These are phyloP conservation scores for Hsuehochloa calcarea DNA, from an alignment of 176 grass and related monocot species.

Conservation along the genomic window DNA sequence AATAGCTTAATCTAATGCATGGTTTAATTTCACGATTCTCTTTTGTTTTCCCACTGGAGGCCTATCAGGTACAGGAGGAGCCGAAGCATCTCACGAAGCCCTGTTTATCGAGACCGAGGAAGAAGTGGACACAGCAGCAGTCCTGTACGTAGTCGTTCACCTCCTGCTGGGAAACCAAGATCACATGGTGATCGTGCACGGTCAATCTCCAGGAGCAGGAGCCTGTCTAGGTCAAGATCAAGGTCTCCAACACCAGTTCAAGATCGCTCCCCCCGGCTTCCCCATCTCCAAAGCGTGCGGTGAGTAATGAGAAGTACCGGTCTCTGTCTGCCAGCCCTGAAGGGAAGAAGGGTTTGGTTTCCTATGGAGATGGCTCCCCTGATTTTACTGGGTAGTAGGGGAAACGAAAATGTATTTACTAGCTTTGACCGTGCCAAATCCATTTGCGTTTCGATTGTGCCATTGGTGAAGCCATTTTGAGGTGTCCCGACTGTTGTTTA, in stretches of 20 bases:
- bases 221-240: conserved; percentile 64
- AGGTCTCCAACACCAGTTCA: conserved; percentile 48
- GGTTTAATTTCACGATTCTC: conserved; percentile 31
- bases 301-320: conserved; percentile 47
- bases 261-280: conserved; percentile 58
- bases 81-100: conserved; percentile 68
- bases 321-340: conserved; percentile 71
- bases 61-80: conserved; percentile 74
- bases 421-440: background rate
- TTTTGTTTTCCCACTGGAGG: conserved; percentile 31
- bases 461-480: conserved; percentile 5
- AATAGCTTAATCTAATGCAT: conserved; percentile 9
- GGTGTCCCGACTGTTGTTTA: background rate
- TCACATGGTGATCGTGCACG: conserved; percentile 39
- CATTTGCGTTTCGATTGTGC: background rate
- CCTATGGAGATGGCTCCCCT: conserved; percentile 83
- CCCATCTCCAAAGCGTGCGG: conserved; percentile 47
- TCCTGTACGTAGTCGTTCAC: conserved; percentile 58
- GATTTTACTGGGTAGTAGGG: conserved; percentile 61
- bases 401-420: background rate
- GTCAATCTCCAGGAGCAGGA: conserved; percentile 73
- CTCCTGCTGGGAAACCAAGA: conserved; percentile 52
- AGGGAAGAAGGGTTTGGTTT: conserved; percentile 87
- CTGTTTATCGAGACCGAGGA: conserved; percentile 46
- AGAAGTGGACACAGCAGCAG: conserved; percentile 72